These are phyloP conservation scores for Byssothecium circinans DNA, from an alignment of 2,329 filamentous ascomycete species.

Conservation along the genomic window DNA sequence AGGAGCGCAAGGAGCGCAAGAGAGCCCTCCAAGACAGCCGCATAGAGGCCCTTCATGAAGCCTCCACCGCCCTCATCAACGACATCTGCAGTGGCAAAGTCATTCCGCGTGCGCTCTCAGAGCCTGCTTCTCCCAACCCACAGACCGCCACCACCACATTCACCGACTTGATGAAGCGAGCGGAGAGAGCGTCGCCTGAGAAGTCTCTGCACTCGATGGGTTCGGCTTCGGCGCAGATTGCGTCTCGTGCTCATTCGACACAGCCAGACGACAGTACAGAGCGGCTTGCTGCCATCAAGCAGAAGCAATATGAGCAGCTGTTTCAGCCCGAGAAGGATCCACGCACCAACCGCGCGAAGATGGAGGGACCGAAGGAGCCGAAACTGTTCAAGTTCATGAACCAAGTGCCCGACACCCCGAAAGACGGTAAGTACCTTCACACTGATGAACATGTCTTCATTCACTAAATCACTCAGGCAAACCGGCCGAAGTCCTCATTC, in stretches of 20 bases:
- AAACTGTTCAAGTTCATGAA: slow-evolving; percentile 39
- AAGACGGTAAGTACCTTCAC: slow-evolving; percentile 14
- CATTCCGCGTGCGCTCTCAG: slow-evolving; percentile 17
- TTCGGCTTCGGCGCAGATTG: slow-evolving; percentile 7
- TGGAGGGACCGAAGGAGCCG: slow-evolving; percentile 46
- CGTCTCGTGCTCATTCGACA: slow-evolving; percentile 7
- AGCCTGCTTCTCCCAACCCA: slow-evolving; percentile 13
- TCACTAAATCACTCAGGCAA: neutral
- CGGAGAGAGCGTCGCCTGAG: slow-evolving; percentile 20
- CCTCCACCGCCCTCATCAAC: neutral
- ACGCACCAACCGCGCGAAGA: slow-evolving; percentile 42
- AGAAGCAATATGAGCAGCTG: slow-evolving; percentile 18
- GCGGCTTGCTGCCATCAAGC: neutral
- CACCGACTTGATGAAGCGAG: slow-evolving; percentile 29
- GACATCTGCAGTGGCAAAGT: neutral
- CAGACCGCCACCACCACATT: slow-evolving; percentile 23
- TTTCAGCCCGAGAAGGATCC: slow-evolving; percentile 21
- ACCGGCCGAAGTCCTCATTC: neutral
- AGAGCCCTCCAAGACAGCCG: slow-evolving; percentile 6
- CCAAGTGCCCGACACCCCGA: slow-evolving; percentile 28
- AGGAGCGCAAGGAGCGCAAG: slow-evolving; percentile 4
- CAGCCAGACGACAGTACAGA: neutral
- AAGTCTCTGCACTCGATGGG: slow-evolving; percentile 26
- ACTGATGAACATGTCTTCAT: neutral
- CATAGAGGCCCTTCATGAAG: neutral